phyloP scores from a whole-genome alignment of 139 green algal species.

The Dunaliella primolecta region DNA sequence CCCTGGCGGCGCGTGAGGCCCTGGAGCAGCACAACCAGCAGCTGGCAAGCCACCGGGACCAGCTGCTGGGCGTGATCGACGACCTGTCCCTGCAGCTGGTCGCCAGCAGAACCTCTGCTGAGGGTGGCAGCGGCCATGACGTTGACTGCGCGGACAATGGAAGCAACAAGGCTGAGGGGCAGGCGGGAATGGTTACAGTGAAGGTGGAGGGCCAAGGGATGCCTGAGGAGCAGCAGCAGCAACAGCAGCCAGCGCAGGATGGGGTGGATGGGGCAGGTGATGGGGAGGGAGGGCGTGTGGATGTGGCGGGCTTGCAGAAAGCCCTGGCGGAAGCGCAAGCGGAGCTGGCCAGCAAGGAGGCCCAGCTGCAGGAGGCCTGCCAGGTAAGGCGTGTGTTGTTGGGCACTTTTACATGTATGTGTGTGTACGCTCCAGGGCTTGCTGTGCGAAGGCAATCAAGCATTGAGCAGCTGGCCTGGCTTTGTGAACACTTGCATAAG shows the following conservation, averaged over 20 bases:
- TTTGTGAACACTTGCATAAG: too few species aligned
- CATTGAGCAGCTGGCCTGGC: too few species aligned
- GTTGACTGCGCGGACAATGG: background rate
- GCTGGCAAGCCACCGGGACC: background rate
- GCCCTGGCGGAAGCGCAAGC: background rate
- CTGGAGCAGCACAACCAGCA: background rate
- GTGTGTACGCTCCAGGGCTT: background rate
- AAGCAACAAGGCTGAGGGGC: background rate
- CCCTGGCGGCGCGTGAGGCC: background rate
- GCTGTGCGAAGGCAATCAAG: too few species aligned
- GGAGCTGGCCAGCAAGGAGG: background rate
- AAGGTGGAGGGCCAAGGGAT: too few species aligned
- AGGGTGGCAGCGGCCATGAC: background rate
- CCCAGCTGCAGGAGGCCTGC: background rate
- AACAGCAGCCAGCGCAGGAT: background rate
- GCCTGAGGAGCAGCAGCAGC: background rate
- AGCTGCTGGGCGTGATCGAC: constrained; percentile 12
- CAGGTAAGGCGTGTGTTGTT: background rate
- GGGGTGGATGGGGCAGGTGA: too few species aligned
- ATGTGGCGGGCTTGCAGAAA: background rate
- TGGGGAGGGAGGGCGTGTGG: too few species aligned
- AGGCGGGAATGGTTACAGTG: too few species aligned
- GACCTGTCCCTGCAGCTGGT: constrained; percentile 9
- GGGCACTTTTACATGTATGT: background rate
- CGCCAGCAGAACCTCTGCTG: background rate